Percentiles rank a stretch among this genome's conserved stretches.
Evolutionary conservation across 2,329 filamentous ascomycete genomes (phyloP).

Genomic region (Diaporthe sp.): DNA sequence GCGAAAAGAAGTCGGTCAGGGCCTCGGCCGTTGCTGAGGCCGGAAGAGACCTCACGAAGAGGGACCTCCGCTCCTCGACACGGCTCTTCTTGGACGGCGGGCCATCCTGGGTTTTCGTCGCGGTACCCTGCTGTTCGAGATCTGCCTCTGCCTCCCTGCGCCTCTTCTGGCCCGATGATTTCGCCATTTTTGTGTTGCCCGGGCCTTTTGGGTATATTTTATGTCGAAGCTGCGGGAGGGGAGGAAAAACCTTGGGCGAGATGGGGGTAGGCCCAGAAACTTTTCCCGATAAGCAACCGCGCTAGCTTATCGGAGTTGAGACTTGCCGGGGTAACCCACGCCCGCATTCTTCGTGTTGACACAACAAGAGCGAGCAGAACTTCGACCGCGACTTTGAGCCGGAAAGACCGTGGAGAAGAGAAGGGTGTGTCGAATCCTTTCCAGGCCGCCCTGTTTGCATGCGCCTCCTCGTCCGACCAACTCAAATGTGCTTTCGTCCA

Average conservation of each 20-base stretch:
- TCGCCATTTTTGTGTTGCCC: constrained; percentile 38
- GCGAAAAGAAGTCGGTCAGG: constrained; percentile 90
- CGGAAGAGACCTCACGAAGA: constrained; percentile 92
- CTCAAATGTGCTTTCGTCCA: background rate
- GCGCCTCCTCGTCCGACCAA: background rate
- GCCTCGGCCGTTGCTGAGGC: constrained; percentile 81
- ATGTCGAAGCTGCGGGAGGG: background rate
- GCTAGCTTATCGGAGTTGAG: constrained; percentile 20
- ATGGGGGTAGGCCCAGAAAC: constrained; percentile 27
- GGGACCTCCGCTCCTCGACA: constrained; percentile 73
- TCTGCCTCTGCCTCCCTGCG: constrained; percentile 48
- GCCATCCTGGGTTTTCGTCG: constrained; percentile 32
- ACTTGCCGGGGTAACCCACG: constrained; percentile 35
- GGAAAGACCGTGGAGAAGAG: background rate
- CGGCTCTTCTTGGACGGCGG: constrained; percentile 65
- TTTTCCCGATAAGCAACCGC: constrained; percentile 31
- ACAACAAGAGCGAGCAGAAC: constrained; percentile 31
- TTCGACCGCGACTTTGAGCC: constrained; percentile 12
- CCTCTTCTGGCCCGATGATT: constrained; percentile 46
- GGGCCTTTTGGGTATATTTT: background rate
- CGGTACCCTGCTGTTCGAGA: constrained; percentile 40
- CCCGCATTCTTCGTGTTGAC: constrained; percentile 29
- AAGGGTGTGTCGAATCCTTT: background rate
- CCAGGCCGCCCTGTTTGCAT: background rate
- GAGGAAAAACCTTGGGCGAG: background rate